Evolutionary conservation across 2,329 filamentous ascomycete species (phyloP).

Genomic region (Cercospora sp.): DNA sequence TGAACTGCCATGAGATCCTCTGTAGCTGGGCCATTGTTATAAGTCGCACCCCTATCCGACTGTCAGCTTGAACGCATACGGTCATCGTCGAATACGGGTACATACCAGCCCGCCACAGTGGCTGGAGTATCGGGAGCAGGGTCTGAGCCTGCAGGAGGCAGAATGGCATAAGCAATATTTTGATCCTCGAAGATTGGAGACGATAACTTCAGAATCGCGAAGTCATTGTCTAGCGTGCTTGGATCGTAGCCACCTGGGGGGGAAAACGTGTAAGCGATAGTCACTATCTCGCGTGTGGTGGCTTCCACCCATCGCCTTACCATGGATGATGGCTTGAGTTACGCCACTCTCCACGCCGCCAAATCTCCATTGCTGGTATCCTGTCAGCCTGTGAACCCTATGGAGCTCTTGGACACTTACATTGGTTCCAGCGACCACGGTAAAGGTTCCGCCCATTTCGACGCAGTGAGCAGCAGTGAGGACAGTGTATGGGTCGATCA

Average conservation of each 20-base stretch:
- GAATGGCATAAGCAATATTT: neutral
- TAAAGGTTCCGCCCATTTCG: neutral
- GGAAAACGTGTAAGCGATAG: no score
- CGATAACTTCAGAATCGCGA: neutral
- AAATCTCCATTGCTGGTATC: neutral
- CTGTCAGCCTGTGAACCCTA: neutral
- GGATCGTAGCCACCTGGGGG: neutral
- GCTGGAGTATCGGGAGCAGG: neutral
- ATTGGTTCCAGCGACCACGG: constrained; percentile 2
- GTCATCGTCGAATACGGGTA: neutral
- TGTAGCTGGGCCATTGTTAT: neutral
- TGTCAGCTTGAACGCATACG: neutral
- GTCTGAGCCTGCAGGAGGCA: constrained; percentile 1
- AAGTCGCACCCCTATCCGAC: neutral
- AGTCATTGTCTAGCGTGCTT: neutral
- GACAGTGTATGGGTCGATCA: constrained; percentile 2
- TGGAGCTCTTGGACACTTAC: neutral
- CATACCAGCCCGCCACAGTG: constrained; percentile 3
- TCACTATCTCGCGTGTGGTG: no score
- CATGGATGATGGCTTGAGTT: neutral
- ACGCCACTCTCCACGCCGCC: neutral
- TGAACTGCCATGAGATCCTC: neutral
- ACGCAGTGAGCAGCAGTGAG: constrained; percentile 8
- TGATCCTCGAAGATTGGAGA: neutral
- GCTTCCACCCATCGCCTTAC: neutral